These are phyloP conservation scores for Erysiphe pulchra DNA, from an alignment of 2,329 filamentous ascomycete species.

Conservation along the genomic window DNA sequence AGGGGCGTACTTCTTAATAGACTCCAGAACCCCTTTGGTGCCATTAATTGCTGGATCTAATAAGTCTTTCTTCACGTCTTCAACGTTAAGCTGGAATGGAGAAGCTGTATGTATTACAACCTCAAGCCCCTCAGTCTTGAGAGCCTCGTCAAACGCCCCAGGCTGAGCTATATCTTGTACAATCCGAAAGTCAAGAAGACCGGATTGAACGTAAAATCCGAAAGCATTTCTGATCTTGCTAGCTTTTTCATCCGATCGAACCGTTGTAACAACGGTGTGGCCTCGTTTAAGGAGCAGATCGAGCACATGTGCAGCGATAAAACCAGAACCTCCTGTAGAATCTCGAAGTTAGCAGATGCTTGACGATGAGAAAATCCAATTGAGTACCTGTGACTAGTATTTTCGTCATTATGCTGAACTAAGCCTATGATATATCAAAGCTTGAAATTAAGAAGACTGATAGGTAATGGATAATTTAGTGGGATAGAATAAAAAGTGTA, in stretches of 20 bases:
- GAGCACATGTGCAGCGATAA: constrained; percentile 24
- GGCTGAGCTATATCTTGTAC: constrained; percentile 45
- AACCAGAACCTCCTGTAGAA: constrained; percentile 17
- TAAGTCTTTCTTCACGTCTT: constrained; percentile 13
- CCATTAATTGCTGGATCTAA: constrained; percentile 27
- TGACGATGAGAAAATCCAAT: neutral
- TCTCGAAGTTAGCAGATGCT: neutral
- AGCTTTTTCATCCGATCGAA: constrained; percentile 20
- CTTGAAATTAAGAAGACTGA: too few relatives aligned
- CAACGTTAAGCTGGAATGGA: constrained; percentile 16
- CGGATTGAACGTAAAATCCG: constrained; percentile 3
- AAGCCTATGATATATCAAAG: too few relatives aligned
- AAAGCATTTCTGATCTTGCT: constrained; percentile 16
- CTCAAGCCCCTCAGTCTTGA: constrained; percentile 28
- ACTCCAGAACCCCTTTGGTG: constrained; percentile 21
- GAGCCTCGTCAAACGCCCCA: constrained; percentile 34
- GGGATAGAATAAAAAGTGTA: too few relatives aligned
- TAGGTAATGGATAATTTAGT: too few relatives aligned
- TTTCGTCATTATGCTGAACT: neutral
- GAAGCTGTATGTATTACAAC: constrained; percentile 43
- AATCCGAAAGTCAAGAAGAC: constrained; percentile 20
- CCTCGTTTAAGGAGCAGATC: constrained; percentile 16
- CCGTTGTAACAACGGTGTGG: constrained; percentile 17
- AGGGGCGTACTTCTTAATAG: constrained; percentile 17
- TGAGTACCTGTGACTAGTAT: constrained; percentile 1